Evolutionary conservation across 2,329 filamentous ascomycete genomes (phyloP), one percentile per base, ranked within the genome.

Genomic region (Rachicladosporium sp.): DNA sequence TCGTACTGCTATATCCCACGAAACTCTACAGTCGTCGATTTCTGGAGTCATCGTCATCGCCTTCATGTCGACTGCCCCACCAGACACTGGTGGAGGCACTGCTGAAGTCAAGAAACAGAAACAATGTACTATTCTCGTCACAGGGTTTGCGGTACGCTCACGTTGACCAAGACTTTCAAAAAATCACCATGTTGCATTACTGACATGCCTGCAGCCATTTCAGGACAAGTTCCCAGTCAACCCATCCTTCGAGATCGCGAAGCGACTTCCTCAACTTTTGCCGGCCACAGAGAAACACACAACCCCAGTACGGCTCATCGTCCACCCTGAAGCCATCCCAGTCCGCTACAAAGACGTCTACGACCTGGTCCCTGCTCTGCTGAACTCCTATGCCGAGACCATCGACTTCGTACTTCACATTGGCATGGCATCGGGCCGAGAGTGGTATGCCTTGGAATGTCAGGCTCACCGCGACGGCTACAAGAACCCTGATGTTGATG

Each of bases 171-270:
- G n/a, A n/a, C n/a, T n/a, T n/a, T n/a, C n/a, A n/a, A n/a, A n/a
- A n/a, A n/a, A n/a, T n/a, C n/a, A n/a, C n/a, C n/a, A n/a, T n/a
- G n/a, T n/a, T n/a, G n/a, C n/a, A n/a, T n/a, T n/a, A 37, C 37
- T 36, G 12, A 43, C 40, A 29, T n/a, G 6, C 29, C 40, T 15
- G 31, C 47, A 89, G 83, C 80, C 86, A 1, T 93, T 93, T 60
- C 78, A 80, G 50, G 68, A 79, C 33, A 78, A 79, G 31, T 58
- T 56, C 54, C 74, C 78, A 21, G 65, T 79, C 43, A 93, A 93
- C 56, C 84, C 86, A 6, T 86, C 85, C 3, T 88, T 76, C 71
- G 74, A 88, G 55, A 88, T 93, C 54, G 77, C 81, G 36, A 70
- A 68, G 19, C 67, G 65, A 12, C 73, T 93, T n/a, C 79, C 84